Percentiles rank a stretch among this genome's conserved stretches.
phyloP scores from a whole-genome alignment of 177 flowering plant genomes.

The Vitis hybrid region DNA sequence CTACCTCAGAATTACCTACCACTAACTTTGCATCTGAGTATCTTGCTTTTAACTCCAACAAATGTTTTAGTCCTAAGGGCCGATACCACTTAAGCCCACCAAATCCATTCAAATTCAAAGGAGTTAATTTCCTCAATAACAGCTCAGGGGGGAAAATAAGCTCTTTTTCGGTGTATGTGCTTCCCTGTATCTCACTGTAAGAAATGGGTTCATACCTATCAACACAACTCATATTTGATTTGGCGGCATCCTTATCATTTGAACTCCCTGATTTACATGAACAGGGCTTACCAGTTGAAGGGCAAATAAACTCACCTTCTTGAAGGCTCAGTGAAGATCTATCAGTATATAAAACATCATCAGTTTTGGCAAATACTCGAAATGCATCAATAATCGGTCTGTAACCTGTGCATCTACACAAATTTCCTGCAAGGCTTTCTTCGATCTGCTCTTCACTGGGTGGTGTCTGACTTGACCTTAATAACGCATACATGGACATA shows the following conservation, averaged over 20 bases:
- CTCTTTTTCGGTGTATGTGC: constrained; percentile 69
- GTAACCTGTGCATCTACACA: constrained; percentile 98
- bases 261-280: constrained; percentile 56
- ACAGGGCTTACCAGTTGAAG: constrained; percentile 93
- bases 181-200: constrained; percentile 74
- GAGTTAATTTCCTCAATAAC: constrained; percentile 50
- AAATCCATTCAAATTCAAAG: constrained; percentile 62
- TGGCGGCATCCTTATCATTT: constrained; percentile 13
- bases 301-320: constrained; percentile 62
- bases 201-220: constrained; percentile 37
- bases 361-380: constrained; percentile 89
- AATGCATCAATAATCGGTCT: constrained; percentile 96
- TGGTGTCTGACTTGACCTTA: constrained; percentile 65
- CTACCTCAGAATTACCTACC: constrained; percentile 89
- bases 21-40: constrained; percentile 80
- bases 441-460: constrained; percentile 90
- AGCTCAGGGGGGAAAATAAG: constrained; percentile 97
- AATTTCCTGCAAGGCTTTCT: constrained; percentile 90
- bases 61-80: constrained; percentile 63
- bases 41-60: constrained; percentile 65
- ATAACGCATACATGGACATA: constrained; percentile 94
- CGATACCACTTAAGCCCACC: constrained; percentile 87
- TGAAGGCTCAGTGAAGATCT: constrained; percentile 30
- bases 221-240: constrained; percentile 14
- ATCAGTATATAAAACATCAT: constrained; percentile 61